Base-by-base conservation (phyloP, 257 asterid genomes). In the Salvia rosmarinus region DNA sequence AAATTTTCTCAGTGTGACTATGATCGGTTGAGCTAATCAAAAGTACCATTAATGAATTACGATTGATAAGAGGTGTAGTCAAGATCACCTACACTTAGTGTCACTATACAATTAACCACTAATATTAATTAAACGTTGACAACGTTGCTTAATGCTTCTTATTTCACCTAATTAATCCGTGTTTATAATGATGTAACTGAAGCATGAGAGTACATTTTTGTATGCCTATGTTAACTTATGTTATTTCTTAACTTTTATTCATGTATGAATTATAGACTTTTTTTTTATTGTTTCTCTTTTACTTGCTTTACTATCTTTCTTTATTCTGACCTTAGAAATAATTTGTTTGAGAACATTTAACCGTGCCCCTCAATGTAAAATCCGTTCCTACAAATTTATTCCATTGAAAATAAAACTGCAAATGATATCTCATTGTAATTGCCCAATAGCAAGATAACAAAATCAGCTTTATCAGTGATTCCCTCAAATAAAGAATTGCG, bases 11-110 rank as follows among this genome's bases (percentile, higher is more conserved):
- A 21, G 11, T 10, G 4, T 43, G 9, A 6, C 23, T 21, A 21
- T 23, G 39, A 49, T 66, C 17, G 43, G 49, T 37, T 16, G 46
- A 49, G 34, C 60, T 49, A 67, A 65, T 65, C 46, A 23, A 13
- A 39, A 12, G 32, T 1, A 62, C 20, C 46, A 19, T 9, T 62
- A 43, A 25, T 25, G 30, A 25, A 25, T 25, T 25, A 25, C 30
- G n/a, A n/a, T n/a, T n/a, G n/a, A n/a, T n/a, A n/a, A n/a, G n/a
- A n/a, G n/a, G n/a, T n/a, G n/a, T n/a, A n/a, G n/a, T n/a, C 3
- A 25, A 25, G 30, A 25, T 25, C 30, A 25, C 30, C 30, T 3
- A 25, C 30, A 1, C 30, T 3, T 25, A 25, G 37, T 32, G 37
- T 32, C 37, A 32, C 37, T 32, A 32, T 32, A 32, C 6, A 32